Conservation (phyloP, 2,329 filamentous ascomycete genomes). For the Aspergillus fijiensis region DNA sequence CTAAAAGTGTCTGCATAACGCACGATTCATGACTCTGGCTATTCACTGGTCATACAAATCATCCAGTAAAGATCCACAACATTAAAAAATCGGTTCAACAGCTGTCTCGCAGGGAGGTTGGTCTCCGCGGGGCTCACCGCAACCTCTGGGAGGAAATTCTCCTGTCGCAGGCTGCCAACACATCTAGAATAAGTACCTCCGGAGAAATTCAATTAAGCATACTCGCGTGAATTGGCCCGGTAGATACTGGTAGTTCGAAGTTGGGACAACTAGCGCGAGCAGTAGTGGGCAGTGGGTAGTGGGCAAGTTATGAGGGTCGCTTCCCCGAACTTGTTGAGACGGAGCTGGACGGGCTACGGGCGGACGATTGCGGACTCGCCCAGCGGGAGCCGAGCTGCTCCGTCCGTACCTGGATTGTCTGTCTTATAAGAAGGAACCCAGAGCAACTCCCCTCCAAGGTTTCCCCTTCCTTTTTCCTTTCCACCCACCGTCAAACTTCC, state of each 20-base stretch:
- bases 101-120: background rate
- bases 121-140: background rate
- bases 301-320: background rate
- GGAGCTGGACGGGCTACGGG: background rate
- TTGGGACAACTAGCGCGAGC: background rate
- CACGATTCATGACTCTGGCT: too few relatives aligned
- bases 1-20: too few relatives aligned
- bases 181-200: background rate
- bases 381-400: background rate
- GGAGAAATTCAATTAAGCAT: background rate
- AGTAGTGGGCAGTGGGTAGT: background rate
- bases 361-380: background rate
- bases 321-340: background rate
- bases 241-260: too few relatives aligned
- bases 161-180: background rate
- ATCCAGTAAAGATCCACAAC: background rate
- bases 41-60: too few relatives aligned
- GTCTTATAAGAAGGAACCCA: background rate
- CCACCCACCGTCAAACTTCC: conserved; percentile 15
- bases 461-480: conserved; percentile 4
- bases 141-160: background rate
- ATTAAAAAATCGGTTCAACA: background rate
- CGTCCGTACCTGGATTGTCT: background rate
- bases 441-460: background rate
- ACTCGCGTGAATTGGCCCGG: too few relatives aligned